phyloP scores from a whole-genome alignment of 2,329 filamentous ascomycete genomes.

The Chaetomiaceae sp. region DNA sequence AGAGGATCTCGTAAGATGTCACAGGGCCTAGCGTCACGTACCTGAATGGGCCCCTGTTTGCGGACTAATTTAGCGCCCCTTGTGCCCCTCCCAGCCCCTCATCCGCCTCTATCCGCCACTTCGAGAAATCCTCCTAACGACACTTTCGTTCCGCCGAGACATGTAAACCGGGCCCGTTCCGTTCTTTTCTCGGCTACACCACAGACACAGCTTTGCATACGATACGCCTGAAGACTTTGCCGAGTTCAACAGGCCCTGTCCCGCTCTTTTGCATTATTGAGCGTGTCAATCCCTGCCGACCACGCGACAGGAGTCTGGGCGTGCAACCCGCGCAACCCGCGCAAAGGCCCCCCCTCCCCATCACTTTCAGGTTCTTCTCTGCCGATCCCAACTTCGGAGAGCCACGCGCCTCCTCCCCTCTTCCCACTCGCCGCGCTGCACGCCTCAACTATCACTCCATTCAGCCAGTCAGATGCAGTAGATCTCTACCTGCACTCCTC shows the following conservation, averaged over 20 bases:
- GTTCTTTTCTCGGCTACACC: neutral
- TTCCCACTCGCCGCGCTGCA: too few species aligned
- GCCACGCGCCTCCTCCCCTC: neutral
- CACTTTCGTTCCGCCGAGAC: neutral
- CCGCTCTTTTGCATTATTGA: constrained; percentile 7
- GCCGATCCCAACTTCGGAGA: constrained; percentile 24
- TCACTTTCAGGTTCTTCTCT: constrained; percentile 20
- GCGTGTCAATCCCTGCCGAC: constrained; percentile 24
- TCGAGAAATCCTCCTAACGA: neutral
- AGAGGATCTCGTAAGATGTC: too few species aligned
- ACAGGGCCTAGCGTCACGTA: too few species aligned
- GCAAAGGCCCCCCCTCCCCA: constrained; percentile 16
- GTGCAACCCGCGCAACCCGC: constrained; percentile 17
- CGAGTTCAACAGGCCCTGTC: constrained; percentile 6
- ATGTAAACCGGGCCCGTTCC: neutral
- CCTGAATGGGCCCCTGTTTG: neutral
- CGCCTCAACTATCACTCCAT: too few species aligned
- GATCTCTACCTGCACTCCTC: constrained; percentile 1
- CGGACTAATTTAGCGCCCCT: neutral
- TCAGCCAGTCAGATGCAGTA: too few species aligned
- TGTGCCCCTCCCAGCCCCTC: constrained; percentile 2
- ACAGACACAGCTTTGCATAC: neutral
- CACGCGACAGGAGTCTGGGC: constrained; percentile 22
- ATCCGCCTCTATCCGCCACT: neutral
- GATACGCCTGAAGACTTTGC: neutral